phyloP scores from a whole-genome alignment of 345 rosid genomes.

The Lepidium didymum region DNA sequence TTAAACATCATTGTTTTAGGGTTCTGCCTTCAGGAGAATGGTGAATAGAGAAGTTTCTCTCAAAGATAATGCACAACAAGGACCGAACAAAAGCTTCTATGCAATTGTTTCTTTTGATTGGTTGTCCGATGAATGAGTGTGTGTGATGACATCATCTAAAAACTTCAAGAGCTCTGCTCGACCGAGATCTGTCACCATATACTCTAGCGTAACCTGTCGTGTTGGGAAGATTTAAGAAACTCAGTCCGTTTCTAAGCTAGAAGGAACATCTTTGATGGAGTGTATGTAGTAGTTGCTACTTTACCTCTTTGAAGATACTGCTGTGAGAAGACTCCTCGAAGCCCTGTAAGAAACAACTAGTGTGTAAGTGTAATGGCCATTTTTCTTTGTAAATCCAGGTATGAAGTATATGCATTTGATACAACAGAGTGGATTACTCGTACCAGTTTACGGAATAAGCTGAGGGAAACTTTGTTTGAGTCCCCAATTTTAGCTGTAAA shows the following conservation, averaged over 20 bases:
- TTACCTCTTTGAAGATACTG: constrained; percentile 77
- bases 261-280: background rate
- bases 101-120: constrained; percentile 11
- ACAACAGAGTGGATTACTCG: background rate
- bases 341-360: constrained; percentile 39
- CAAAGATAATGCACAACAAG: background rate
- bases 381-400: background rate
- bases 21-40: background rate
- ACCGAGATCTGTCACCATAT: constrained; percentile 37
- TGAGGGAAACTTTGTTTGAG: constrained; percentile 63
- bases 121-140: constrained; percentile 14
- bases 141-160: constrained; percentile 30
- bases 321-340: constrained; percentile 61
- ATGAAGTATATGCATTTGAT: background rate
- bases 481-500: constrained; percentile 83
- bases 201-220: constrained; percentile 64
- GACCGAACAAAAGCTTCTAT: background rate
- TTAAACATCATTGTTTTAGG: background rate
- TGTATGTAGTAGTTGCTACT: constrained; percentile 9
- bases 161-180: constrained; percentile 44
- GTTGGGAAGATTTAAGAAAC: background rate
- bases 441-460: constrained; percentile 72
- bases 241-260: background rate
- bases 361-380: background rate
- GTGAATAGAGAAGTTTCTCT: background rate